Percentiles rank a stretch among this genome's conserved stretches.
Conservation (phyloP, 2,329 filamentous ascomycete species). For the Aspergillus japonicus region DNA sequence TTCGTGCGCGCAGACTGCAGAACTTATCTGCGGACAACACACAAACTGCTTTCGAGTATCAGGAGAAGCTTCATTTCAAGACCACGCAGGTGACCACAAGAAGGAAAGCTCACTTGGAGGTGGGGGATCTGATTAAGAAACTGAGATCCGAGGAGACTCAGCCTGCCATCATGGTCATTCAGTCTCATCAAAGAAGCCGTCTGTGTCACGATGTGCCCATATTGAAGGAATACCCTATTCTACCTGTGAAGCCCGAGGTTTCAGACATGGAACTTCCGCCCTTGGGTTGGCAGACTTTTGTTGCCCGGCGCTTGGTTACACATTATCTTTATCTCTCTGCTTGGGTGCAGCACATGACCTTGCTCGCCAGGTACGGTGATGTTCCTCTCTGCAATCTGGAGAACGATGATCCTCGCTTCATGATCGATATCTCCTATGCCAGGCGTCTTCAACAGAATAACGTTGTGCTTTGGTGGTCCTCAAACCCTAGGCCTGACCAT, state of each 20-base stretch:
- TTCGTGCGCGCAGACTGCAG: constrained; percentile 61
- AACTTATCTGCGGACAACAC: constrained; percentile 69
- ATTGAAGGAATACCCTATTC: constrained; percentile 77
- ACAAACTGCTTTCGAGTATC: constrained; percentile 82
- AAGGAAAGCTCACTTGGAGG: constrained; percentile 82
- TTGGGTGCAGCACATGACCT: constrained; percentile 85
- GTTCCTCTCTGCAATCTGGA: constrained; percentile 94
- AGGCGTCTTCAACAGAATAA: constrained; percentile 85
- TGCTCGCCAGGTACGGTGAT: constrained; percentile 87
- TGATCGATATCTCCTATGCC: constrained; percentile 95
- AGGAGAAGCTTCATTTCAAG: constrained; percentile 81
- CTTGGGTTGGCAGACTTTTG: constrained; percentile 88
- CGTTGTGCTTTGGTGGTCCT: constrained; percentile 96
- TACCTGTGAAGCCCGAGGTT: constrained; percentile 77
- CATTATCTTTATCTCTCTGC: constrained; percentile 91
- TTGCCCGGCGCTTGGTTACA: constrained; percentile 79
- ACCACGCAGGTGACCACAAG: constrained; percentile 84
- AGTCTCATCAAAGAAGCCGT: constrained; percentile 79
- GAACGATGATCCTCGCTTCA: constrained; percentile 85
- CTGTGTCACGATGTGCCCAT: constrained; percentile 82
- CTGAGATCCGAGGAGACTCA: constrained; percentile 79
- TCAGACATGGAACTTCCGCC: constrained; percentile 85
- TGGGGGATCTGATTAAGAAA: constrained; percentile 85
- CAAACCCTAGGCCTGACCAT: constrained; percentile 82
- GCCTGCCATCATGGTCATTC: constrained; percentile 81